Base-by-base conservation (phyloP, 2,329 filamentous ascomycete genomes). In the Aspergillus felis region DNA sequence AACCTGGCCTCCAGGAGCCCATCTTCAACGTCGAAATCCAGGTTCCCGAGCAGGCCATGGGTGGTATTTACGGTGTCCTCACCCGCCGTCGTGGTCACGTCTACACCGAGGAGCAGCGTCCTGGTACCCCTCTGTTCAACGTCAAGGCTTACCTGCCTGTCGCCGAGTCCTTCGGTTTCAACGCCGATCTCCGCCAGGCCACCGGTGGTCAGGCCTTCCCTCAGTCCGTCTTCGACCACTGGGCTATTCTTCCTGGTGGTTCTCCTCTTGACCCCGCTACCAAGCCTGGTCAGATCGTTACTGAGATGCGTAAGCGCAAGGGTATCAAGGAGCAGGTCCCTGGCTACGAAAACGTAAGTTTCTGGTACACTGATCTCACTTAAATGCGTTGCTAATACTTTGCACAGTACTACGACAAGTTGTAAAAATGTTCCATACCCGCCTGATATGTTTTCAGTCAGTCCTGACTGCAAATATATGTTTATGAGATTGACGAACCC, bases 1-100 rank as follows among this genome's bases (percentile, higher is more conserved):
- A 96, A 70, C 94, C 94, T 67, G 87, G 86, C 80, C 87, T 99
- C 64, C 88, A 92, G 72, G 94, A 99, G 87, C 94, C 94, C 75
- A 90, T 99, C 81, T 99, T 95, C 90, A 84, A 97, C 78, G 92
- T 96, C 79, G 94, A 99, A 82, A 99, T 99, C 80, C 92, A 97
- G 84, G 94, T 99, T 64, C 93, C 93, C 74, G 94, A 99, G 86
- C 84, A 88, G 75, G 93, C 94, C 78, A 97, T 99, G 94, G 94
- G 94, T 86, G 94, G 94, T 87, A 96, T 99, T 81, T 99, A 99
- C 83, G 90, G 92, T 89, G 92, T 97, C 76, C 90, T 99, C 73
- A 97, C 92, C 81, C 90, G 92, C 76, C 86, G 92, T 80, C 89
- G 94, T 90, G 94, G 94, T 86, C 93, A 97, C 87, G 94, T 99